Base-by-base conservation (phyloP, 805 yeast species). In the Candida dendrica region DNA sequence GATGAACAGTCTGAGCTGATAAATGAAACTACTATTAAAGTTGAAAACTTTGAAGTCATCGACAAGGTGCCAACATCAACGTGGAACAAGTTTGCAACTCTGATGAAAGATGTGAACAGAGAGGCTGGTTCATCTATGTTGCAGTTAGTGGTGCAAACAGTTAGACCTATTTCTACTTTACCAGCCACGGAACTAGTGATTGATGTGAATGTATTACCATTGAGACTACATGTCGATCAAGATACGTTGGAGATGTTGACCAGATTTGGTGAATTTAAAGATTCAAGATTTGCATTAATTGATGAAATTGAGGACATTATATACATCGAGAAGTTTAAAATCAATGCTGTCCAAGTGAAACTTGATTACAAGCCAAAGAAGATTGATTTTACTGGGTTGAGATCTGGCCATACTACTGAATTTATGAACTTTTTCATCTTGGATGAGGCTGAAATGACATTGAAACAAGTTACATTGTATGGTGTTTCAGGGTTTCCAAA, bases 321-420 rank as follows among this genome's bases (percentile, higher is more conserved):
- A 1, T 90, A 76, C 53, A 69, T 89, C 37, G 88, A 85, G 50
- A 79, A 79, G 53, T 72, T 88, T 30, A 74, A 75, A 35, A 71
- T 89, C 4, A 73, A 74, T 43, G 66, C 80, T 0, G 63, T 86
- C 3, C 72, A 69, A 37, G 58, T 93, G 17, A 79, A 79, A 47
- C 66, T 93, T 34, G 98, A 93, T 60, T 93, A 93, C 59, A 89
- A 88, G 57, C 98, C 98, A 0, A 89, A 89, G 58, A 84, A 79
- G 49, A 72, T 91, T 24, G 95, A 91, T 59, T 86, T 84, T 55
- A 76, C 79, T 2, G 96, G 95, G 0, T 72, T 90, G 26, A 69
- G 86, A 44, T 83, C 96, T 0, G 98, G 98, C 0, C 88, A 83
- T 46, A 76, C 88, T 0, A 80, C 84, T 3, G 97, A 91, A 58